Percentiles rank a stretch among this genome's conserved stretches.
Conservation (phyloP, 768 basidiomycete species). For the Lanmaoa rubissima region DNA sequence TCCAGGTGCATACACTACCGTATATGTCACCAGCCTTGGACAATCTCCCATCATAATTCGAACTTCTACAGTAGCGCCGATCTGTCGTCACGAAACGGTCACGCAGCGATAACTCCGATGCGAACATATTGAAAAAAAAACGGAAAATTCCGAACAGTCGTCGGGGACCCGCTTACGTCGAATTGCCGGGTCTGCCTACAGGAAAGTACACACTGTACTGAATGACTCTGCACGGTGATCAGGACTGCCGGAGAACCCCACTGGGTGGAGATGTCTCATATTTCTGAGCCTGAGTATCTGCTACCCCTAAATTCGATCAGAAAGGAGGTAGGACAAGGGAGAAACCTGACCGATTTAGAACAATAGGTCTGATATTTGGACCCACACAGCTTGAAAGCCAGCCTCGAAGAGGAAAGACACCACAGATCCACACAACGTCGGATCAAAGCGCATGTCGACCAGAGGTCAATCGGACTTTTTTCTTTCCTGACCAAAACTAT, state of each 20-base stretch:
- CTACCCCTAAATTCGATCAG: neutral
- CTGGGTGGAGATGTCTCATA: neutral
- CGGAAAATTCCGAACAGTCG: no score
- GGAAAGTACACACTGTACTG: no score
- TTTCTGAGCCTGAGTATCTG: neutral
- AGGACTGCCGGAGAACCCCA: neutral
- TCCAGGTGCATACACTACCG: no score
- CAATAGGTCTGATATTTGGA: neutral
- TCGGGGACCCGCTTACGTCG: no score
- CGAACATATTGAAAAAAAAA: no score
- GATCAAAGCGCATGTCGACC: neutral
- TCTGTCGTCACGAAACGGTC: no score
- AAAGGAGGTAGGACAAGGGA: neutral
- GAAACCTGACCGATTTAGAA: neutral
- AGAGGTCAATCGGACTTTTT: neutral
- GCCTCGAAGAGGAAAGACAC: neutral
- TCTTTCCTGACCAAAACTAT: neutral
- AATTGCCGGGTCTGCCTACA: no score
- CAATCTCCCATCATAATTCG: no score
- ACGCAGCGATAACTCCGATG: no score
- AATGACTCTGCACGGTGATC: neutral
- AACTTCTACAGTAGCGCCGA: no score
- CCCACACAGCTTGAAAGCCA: slow-evolving; percentile 1
- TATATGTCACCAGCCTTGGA: no score
- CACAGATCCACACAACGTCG: neutral